phyloP scores from a whole-genome alignment of 768 basidiomycete species.

The Kwoniella dejecticola region DNA sequence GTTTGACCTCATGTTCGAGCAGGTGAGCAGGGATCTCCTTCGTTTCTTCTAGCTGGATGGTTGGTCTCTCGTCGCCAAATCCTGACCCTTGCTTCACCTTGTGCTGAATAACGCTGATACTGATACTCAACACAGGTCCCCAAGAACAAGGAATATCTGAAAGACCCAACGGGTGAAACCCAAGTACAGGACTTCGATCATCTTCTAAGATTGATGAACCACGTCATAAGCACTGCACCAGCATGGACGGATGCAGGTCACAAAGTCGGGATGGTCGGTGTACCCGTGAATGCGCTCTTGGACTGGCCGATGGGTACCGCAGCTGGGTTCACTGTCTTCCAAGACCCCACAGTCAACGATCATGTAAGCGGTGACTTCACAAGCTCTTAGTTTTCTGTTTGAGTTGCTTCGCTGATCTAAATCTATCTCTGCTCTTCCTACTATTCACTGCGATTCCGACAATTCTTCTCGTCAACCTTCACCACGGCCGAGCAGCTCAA shows the following conservation, averaged over 20 bases:
- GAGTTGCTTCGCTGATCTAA: too few species aligned
- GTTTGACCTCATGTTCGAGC: slow-evolving; percentile 53
- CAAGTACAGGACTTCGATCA: slow-evolving; percentile 59
- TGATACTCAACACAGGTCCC: too few species aligned
- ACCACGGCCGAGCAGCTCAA: slow-evolving; percentile 58
- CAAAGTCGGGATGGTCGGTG: slow-evolving; percentile 57
- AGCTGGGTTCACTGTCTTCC: slow-evolving; percentile 56
- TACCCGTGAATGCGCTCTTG: slow-evolving; percentile 61
- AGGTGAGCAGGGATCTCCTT: slow-evolving; percentile 32
- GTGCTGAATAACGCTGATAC: too few species aligned
- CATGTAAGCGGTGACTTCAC: too few species aligned
- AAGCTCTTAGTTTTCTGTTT: too few species aligned
- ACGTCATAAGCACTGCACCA: slow-evolving; percentile 59
- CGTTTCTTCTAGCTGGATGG: too few species aligned
- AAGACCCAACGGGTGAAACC: slow-evolving; percentile 42
- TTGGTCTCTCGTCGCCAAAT: too few species aligned
- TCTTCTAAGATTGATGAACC: slow-evolving; percentile 59
- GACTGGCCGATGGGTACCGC: slow-evolving; percentile 60
- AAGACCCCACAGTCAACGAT: slow-evolving; percentile 59
- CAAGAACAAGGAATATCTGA: slow-evolving; percentile 43
- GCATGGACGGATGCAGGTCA: slow-evolving; percentile 56
- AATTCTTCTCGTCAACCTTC: not conserved
- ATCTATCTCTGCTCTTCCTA: too few species aligned
- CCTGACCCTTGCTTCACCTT: not conserved
- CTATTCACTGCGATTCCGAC: too few species aligned